Percentiles rank a stretch among this genome's conserved stretches.
Conservation (phyloP, 306 rosid species). For the Lathyrus oleraceus region DNA sequence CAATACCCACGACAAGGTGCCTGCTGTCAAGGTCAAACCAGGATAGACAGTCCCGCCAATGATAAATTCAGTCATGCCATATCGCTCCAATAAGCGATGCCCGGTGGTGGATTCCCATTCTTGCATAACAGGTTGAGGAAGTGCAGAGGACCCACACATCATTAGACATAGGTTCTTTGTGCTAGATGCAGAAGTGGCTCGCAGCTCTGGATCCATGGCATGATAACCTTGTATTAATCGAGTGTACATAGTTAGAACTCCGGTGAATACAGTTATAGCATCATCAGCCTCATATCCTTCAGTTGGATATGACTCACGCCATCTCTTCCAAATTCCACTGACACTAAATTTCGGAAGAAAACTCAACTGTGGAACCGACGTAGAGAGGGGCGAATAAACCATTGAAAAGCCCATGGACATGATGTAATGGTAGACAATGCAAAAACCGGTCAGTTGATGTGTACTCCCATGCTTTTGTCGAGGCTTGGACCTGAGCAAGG, state of each 20-base stretch:
- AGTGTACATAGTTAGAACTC: slow-evolving; percentile 91
- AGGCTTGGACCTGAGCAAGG: no score
- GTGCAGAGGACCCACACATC: slow-evolving; percentile 99
- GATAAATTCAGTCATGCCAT: slow-evolving; percentile 98
- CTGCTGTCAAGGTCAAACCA: slow-evolving; percentile 95
- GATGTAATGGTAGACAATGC: no score
- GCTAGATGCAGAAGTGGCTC: no score
- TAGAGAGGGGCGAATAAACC: no score
- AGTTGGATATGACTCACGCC: slow-evolving; percentile 14
- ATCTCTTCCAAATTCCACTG: no score
- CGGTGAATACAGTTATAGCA: slow-evolving; percentile 78
- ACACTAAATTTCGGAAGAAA: no score
- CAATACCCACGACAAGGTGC: slow-evolving; percentile 80
- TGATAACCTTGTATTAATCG: slow-evolving; percentile 84
- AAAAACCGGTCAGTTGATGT: no score
- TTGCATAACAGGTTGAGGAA: slow-evolving; percentile 87
- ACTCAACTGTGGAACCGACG: no score
- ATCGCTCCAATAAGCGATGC: slow-evolving; percentile 88
- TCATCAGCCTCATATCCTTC: slow-evolving; percentile 58
- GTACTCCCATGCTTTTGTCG: no score
- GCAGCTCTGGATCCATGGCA: slow-evolving; percentile 77
- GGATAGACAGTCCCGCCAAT: slow-evolving; percentile 99
- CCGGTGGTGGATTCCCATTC: slow-evolving; percentile 88
- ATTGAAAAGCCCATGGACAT: no score
- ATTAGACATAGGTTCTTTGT: slow-evolving; percentile 89